Evolutionary conservation across 169 alveolate genomes (phyloP).

Genomic region (Plasmodium fragile): DNA sequence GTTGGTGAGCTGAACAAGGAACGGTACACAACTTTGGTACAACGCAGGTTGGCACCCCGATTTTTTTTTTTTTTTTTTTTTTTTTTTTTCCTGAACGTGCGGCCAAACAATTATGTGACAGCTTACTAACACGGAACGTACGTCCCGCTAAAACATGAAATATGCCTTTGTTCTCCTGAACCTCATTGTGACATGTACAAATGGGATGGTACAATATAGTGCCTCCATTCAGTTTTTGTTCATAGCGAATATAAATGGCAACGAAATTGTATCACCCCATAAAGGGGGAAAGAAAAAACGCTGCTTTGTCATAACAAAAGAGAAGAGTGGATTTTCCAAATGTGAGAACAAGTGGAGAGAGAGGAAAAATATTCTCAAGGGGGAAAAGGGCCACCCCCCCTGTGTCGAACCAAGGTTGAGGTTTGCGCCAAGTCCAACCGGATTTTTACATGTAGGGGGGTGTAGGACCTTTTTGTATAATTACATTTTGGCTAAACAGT

Average conservation of each 20-base stretch:
- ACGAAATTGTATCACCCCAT: background rate
- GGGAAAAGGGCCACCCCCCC: background rate
- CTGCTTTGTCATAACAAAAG: slow-evolving; percentile 27
- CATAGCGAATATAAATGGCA: background rate
- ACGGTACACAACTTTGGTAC: background rate
- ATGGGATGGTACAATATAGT: background rate
- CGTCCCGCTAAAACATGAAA: slow-evolving; percentile 39
- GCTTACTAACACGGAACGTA: background rate
- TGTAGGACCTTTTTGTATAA: slow-evolving; percentile 88
- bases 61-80: background rate
- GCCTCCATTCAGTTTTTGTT: background rate
- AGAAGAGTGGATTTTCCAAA: background rate
- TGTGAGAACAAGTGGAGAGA: slow-evolving; percentile 3
- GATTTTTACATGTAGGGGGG: slow-evolving; percentile 88
- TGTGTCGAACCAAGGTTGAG: slow-evolving; percentile 38
- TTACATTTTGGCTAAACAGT: slow-evolving; percentile 79
- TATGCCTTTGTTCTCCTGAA: slow-evolving; percentile 8
- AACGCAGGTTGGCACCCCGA: background rate
- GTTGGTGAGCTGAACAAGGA: background rate
- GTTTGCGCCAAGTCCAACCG: slow-evolving; percentile 88
- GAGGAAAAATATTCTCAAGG: background rate
- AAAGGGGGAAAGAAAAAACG: background rate
- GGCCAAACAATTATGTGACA: background rate
- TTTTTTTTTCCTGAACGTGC: background rate
- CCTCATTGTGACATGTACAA: slow-evolving; percentile 17